Base-by-base conservation (phyloP, 2,329 filamentous ascomycete species). In the Elsinoe necatrix region DNA sequence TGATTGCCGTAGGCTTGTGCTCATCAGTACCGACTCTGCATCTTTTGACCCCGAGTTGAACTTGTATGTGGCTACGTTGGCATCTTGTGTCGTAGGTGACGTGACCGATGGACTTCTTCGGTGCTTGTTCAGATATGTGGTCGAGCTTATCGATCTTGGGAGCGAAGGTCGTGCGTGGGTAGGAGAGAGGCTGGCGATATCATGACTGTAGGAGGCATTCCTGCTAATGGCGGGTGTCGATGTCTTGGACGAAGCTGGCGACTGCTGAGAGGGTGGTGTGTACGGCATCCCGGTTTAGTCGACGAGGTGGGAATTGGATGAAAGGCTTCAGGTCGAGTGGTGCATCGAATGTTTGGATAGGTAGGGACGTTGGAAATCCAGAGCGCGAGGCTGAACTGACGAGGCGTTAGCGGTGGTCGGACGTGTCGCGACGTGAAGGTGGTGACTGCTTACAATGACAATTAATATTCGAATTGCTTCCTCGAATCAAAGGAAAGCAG, bases 201-300 rank as follows among this genome's bases (percentile, higher is more conserved):
- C 64, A 57, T 69, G 72, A 66, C 69, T 67, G 65, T 77, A 78
- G 57, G 78, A 80, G 63, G 78, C 73, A 61, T 71, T 74, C 58
- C 76, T 74, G 66, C 72, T 79, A 64, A 75, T 65, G 56, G 68
- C 71, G 61, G 77, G 78, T 62, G 75, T 79, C 65, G 69, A 74
- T 54, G 75, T 70, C 68, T 77, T 78, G 58, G 80, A 81, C 63
- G 77, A 74, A 65, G 76, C 75, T 70, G 80, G 80, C 64, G 80
- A 81, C 71, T 77, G 75, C 72, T 81, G 80, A 65, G 84, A 82
- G 61, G 88, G 88, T 60, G 88, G 87, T 72, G 88, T 93, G 77
- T 93, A 93, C 82, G 88, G 88, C 88, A 93, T 93, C 76, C 80
- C 72, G 69, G 66, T 69, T n/a, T 68, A 65, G 68, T 72, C 68